These are phyloP conservation scores for Kodamaea leandrae DNA, from an alignment of 805 yeast species.

Conservation along the genomic window DNA sequence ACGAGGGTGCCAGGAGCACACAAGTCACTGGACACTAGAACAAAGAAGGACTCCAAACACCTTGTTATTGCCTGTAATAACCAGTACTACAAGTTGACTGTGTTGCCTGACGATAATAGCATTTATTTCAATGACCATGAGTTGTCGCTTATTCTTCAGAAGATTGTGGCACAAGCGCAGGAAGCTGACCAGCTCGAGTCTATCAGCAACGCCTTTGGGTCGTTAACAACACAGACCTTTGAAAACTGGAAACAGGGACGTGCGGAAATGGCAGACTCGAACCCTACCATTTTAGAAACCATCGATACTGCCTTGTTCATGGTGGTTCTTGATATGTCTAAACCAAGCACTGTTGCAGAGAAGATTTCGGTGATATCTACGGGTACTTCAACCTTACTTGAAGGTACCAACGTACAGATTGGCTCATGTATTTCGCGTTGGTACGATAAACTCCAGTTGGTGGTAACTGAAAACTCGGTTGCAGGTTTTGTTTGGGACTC, in stretches of 20 bases:
- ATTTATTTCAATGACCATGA: constrained; percentile 57
- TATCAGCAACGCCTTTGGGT: constrained; percentile 48
- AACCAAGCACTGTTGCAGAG: constrained; percentile 47
- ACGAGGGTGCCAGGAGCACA: constrained; percentile 47
- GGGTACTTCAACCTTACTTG: constrained; percentile 46
- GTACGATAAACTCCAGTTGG: constrained; percentile 57
- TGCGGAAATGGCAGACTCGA: constrained; percentile 38
- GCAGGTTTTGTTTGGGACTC: constrained; percentile 63
- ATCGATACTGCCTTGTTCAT: constrained; percentile 54
- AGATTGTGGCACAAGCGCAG: constrained; percentile 39
- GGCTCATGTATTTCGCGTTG: constrained; percentile 60
- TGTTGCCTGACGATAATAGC: constrained; percentile 38
- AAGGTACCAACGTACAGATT: constrained; percentile 45
- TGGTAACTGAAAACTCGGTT: constrained; percentile 53
- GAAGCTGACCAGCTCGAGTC: constrained; percentile 35
- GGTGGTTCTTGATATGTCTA: constrained; percentile 46
- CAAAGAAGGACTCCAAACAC: constrained; percentile 39
- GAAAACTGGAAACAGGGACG: constrained; percentile 49
- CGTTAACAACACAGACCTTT: constrained; percentile 54
- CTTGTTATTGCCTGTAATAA: constrained; percentile 50
- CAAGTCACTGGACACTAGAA: constrained; percentile 13
- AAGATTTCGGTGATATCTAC: constrained; percentile 50
- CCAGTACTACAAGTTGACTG: constrained; percentile 50
- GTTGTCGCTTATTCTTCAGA: constrained; percentile 42
- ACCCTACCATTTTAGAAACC: constrained; percentile 30